Percentiles rank a stretch among this genome's conserved stretches.
phyloP scores from a whole-genome alignment of 129 eudicot species.

The Logfia minima region DNA sequence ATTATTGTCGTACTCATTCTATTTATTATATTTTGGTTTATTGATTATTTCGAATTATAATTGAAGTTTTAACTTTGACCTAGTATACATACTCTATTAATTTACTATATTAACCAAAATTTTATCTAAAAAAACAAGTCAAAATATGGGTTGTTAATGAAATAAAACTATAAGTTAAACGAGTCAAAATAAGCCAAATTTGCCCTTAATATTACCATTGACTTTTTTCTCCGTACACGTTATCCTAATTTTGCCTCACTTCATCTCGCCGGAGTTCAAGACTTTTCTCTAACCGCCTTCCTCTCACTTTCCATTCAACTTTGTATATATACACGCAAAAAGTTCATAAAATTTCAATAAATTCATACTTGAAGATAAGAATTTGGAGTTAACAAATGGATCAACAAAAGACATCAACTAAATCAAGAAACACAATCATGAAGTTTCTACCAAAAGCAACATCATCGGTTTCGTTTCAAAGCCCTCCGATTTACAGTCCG shows the following conservation, averaged over 20 bases:
- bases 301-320: conserved; percentile 5
- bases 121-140: not conserved
- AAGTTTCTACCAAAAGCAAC: conserved; percentile 59
- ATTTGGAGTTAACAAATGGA: conserved; percentile 28
- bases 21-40: too few species aligned
- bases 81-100: too few species aligned
- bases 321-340: not conserved
- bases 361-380: conserved; percentile 6
- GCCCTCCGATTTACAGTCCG: conserved; percentile 52
- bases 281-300: not conserved
- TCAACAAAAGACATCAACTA: conserved; percentile 35
- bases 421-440: conserved; percentile 51
- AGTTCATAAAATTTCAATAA: not conserved
- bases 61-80: too few species aligned
- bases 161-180: not conserved
- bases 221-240: not conserved
- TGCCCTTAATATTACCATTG: not conserved
- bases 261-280: conserved; percentile 13
- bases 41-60: too few species aligned
- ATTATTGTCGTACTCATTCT: too few species aligned
- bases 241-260: conserved; percentile 4
- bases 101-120: too few species aligned
- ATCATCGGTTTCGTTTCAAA: conserved; percentile 49
- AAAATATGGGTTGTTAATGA: not conserved
- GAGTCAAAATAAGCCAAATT: not conserved